Conservation (phyloP, 208 protist genomes). For the Trypanosoma melophagium region DNA sequence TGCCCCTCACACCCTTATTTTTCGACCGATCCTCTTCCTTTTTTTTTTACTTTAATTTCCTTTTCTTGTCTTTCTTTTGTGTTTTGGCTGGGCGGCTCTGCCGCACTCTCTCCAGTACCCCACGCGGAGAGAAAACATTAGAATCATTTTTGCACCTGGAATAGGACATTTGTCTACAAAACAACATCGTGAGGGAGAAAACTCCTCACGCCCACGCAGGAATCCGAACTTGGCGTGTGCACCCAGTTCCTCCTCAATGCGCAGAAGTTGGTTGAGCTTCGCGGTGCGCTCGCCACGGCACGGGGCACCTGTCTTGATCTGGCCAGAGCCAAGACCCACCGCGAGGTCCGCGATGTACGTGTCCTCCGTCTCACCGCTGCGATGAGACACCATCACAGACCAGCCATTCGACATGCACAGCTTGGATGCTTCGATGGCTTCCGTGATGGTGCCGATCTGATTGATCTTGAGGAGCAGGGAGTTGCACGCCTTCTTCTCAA, state of each 20-base stretch:
- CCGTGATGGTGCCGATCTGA: constrained; percentile 98
- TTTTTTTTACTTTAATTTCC: too few species aligned
- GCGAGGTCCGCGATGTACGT: constrained; percentile 99
- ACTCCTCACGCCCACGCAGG: constrained; percentile 52
- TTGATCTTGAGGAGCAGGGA: constrained; percentile 99
- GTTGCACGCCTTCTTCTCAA: constrained; percentile 94
- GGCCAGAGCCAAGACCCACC: constrained; percentile 94
- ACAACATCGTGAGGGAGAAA: not conserved
- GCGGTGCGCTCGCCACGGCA: constrained; percentile 96
- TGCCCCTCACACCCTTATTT: too few species aligned
- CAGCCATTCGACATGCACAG: constrained; percentile 81
- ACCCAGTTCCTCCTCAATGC: constrained; percentile 97
- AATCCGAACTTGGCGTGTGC: constrained; percentile 71
- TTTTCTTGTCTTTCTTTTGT: too few species aligned
- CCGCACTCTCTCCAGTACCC: too few species aligned
- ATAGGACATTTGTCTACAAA: not conserved
- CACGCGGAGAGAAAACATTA: too few species aligned
- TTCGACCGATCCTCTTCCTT: too few species aligned
- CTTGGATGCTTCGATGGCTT: constrained; percentile 95
- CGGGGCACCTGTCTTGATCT: constrained; percentile 99
- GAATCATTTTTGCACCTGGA: too few species aligned
- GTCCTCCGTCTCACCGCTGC: constrained; percentile 98
- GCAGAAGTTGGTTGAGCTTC: constrained; percentile 99
- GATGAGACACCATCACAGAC: constrained; percentile 93
- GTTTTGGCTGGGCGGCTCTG: too few species aligned